A percentile compares a stretch with the other conserved stretches of the same genome.
Evolutionary conservation across 2,329 filamentous ascomycete species (phyloP).

Genomic region (Nakataea oryzae): DNA sequence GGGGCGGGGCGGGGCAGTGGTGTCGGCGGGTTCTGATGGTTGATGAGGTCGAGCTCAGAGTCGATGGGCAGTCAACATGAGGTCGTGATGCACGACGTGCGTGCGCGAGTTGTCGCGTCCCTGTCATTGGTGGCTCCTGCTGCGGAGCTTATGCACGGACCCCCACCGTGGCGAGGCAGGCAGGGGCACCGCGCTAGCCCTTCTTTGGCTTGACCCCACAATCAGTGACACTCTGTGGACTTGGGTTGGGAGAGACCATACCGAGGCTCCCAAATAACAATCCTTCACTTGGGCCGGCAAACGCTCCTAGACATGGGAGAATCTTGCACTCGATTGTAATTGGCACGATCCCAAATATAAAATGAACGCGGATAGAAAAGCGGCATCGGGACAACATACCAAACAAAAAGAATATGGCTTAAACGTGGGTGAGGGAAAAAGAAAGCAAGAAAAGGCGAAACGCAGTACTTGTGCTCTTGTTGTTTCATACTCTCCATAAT

Average conservation of each 20-base stretch:
- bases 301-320: background rate
- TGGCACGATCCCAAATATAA: background rate
- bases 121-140: background rate
- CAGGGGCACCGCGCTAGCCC: background rate
- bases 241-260: background rate
- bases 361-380: no score
- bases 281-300: background rate
- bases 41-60: background rate
- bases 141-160: background rate
- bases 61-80: background rate
- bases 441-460: background rate
- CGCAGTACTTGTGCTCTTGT: conserved; percentile 16
- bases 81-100: background rate
- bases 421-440: background rate
- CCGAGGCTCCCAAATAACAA: background rate
- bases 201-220: background rate
- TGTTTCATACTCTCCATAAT: no score
- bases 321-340: background rate
- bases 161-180: background rate
- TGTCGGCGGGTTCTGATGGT: background rate
- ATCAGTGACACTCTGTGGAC: background rate
- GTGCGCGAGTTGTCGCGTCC: background rate
- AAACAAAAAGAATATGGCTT: background rate
- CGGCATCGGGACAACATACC: no score
- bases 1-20: no score